Percentiles rank a stretch among this genome's conserved stretches.
phyloP scores from a whole-genome alignment of 2,329 filamentous ascomycete genomes.

The Podosphaera fusca region DNA sequence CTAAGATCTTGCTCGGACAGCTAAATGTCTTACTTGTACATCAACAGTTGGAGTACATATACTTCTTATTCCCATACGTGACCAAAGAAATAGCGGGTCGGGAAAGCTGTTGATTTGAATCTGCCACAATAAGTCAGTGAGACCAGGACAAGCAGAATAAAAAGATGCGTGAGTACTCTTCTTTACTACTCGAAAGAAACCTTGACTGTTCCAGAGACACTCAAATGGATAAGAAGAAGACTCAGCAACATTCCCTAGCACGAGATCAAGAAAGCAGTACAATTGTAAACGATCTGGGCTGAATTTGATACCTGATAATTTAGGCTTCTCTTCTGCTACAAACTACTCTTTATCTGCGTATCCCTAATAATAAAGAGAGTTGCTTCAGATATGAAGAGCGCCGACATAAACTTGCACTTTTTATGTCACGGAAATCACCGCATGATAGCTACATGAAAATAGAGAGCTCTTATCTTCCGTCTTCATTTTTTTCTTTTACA shows the following conservation, averaged over 20 bases:
- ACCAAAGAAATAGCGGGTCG: neutral
- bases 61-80: neutral
- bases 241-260: neutral
- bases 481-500: neutral
- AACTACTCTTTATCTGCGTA: neutral
- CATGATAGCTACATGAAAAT: neutral
- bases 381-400: neutral
- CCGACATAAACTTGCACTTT: neutral
- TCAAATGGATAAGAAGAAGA: neutral
- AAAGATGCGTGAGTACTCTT: neutral
- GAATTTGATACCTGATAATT: neutral
- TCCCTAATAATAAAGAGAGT: neutral
- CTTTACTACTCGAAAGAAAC: neutral
- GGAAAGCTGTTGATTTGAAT: neutral
- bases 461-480: neutral
- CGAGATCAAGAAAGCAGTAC: neutral
- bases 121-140: neutral
- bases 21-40: neutral
- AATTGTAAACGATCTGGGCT: neutral
- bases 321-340: neutral
- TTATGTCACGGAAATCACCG: neutral
- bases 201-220: neutral
- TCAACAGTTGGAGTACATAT: neutral
- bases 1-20: neutral
- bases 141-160: neutral